Evolutionary conservation across 495 filamentous ascomycete genomes (phyloP).

Genomic region (Pyrenopolyporus hunteri): DNA sequence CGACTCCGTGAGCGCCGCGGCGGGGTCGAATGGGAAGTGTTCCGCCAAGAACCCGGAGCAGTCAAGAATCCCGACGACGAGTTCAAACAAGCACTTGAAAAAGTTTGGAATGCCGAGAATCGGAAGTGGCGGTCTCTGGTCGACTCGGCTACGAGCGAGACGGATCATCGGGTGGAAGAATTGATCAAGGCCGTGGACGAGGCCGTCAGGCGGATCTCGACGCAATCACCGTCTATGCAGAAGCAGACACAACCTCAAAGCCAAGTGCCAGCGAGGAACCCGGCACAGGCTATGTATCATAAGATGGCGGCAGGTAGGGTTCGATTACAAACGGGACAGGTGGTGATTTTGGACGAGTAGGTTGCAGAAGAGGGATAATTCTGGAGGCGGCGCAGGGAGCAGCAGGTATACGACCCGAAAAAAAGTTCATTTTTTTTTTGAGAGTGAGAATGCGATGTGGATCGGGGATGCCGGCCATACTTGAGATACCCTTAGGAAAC

Average conservation of each 20-base stretch:
- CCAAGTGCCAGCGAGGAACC: slow-evolving; percentile 21
- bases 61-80: slow-evolving; percentile 44
- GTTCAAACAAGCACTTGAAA: slow-evolving; percentile 47
- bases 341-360: slow-evolving; percentile 42
- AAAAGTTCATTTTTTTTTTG: slow-evolving; percentile 15
- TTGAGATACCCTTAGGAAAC: slow-evolving; percentile 40
- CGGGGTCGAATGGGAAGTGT: slow-evolving; percentile 51
- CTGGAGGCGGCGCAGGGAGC: slow-evolving; percentile 1
- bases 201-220: slow-evolving; percentile 30
- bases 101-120: slow-evolving; percentile 46
- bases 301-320: slow-evolving; percentile 33
- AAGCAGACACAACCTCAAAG: slow-evolving; percentile 33
- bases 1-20: slow-evolving; percentile 42
- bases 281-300: slow-evolving; percentile 27
- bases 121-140: slow-evolving; percentile 43
- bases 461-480: slow-evolving; percentile 31
- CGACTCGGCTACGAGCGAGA: slow-evolving; percentile 42
- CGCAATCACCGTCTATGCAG: slow-evolving; percentile 31
- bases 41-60: slow-evolving; percentile 34
- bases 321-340: slow-evolving; percentile 25
- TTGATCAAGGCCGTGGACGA: slow-evolving; percentile 44
- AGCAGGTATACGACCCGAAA: slow-evolving; percentile 19
- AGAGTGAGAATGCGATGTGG: slow-evolving; percentile 33
- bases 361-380: not conserved
- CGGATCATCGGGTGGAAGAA: slow-evolving; percentile 44